These are phyloP conservation scores for Phellinidium pouzarii DNA, from an alignment of 1,284 basidiomycete genomes.

Conservation along the genomic window DNA sequence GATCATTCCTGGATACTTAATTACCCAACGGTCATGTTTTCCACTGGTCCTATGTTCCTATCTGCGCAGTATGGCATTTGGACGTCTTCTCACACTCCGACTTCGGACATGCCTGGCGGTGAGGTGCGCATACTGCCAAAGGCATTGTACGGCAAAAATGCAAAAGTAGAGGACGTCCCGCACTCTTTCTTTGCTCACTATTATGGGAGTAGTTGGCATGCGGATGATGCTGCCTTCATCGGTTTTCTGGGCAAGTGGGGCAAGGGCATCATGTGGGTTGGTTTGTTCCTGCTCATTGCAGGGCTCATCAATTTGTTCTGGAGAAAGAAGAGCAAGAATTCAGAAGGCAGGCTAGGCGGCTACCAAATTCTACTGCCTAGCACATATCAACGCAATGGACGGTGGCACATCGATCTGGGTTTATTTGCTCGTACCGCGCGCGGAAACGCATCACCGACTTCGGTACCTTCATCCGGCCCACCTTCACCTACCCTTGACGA, in stretches of 20 bases:
- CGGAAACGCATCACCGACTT: slow-evolving; percentile 37
- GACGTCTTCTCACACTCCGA: slow-evolving; percentile 63
- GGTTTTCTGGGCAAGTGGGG: slow-evolving; percentile 86
- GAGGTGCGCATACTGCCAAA: slow-evolving; percentile 90
- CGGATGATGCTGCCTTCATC: slow-evolving; percentile 91
- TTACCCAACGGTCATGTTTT: slow-evolving; percentile 99
- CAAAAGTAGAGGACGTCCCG: slow-evolving; percentile 74
- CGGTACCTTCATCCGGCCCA: slow-evolving; percentile 38
- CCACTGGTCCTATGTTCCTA: slow-evolving; percentile 93
- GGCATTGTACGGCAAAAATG: slow-evolving; percentile 94
- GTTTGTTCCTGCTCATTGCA: slow-evolving; percentile 60
- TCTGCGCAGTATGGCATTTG: slow-evolving; percentile 83
- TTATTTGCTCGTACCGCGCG: slow-evolving; percentile 44
- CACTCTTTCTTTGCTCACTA: slow-evolving; percentile 93
- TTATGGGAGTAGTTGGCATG: slow-evolving; percentile 96
- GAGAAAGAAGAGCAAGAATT: slow-evolving; percentile 42
- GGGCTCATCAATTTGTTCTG: slow-evolving; percentile 59
- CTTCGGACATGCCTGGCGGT: slow-evolving; percentile 44
- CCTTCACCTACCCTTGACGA: slow-evolving; percentile 40
- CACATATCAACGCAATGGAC: slow-evolving; percentile 57
- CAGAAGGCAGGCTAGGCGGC: slow-evolving; percentile 50
- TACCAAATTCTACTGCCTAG: slow-evolving; percentile 74
- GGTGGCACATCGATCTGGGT: slow-evolving; percentile 66
- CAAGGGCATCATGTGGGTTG: slow-evolving; percentile 79
- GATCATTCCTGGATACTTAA: slow-evolving; percentile 91